A percentile compares a stretch with the other conserved stretches of the same genome.
phyloP scores from a whole-genome alignment of 495 filamentous ascomycete species.

The Penicillium pulvis region DNA sequence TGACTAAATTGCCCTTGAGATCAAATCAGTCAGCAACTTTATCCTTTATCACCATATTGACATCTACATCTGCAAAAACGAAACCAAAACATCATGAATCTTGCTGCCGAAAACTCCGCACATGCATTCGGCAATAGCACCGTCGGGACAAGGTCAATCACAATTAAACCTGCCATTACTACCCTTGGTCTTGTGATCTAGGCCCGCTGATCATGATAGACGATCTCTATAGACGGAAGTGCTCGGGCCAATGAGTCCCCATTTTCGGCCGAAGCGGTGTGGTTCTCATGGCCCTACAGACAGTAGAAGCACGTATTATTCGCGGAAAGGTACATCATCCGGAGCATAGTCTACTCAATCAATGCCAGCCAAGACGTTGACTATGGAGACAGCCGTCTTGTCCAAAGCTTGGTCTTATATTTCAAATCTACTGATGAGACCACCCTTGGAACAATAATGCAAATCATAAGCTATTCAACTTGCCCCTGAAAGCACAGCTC shows the following conservation, averaged over 20 bases:
- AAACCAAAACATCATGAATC: not conserved
- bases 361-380: not conserved
- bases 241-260: not conserved
- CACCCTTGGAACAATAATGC: not conserved
- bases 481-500: not conserved
- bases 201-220: constrained; percentile 24
- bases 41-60: too few relatives aligned
- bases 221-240: not conserved
- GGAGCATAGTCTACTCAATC: not conserved
- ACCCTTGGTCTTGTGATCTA: constrained; percentile 9
- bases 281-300: constrained; percentile 4
- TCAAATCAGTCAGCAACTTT: not conserved
- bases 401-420: not conserved
- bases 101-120: not conserved
- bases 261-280: not conserved
- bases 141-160: constrained; percentile 14
- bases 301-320: too few relatives aligned
- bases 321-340: too few relatives aligned
- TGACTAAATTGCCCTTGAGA: not conserved
- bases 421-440: not conserved
- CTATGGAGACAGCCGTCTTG: not conserved
- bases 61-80: not conserved
- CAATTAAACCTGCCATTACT: constrained; percentile 20
- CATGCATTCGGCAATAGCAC: not conserved
- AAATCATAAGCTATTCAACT: not conserved